These are phyloP conservation scores for Rhizophagus sp. DNA, from an alignment of 192 early-diverging fungal genomes.

Conservation along the genomic window DNA sequence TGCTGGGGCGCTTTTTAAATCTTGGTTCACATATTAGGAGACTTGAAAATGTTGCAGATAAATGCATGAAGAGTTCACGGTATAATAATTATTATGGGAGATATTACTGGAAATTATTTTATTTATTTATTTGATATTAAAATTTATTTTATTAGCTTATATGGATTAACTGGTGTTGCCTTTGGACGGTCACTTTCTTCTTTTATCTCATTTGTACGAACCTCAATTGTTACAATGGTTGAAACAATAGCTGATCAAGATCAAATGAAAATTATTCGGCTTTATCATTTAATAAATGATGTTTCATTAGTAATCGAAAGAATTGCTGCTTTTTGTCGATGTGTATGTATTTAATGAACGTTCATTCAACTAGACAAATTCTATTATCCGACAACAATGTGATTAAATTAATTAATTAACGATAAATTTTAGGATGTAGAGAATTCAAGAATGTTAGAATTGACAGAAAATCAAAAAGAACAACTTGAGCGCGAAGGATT, in stretches of 20 bases:
- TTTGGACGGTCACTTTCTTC: slow-evolving; percentile 37
- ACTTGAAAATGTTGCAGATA: slow-evolving; percentile 30
- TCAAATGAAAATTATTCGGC: slow-evolving; percentile 29
- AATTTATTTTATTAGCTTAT: slow-evolving; percentile 17
- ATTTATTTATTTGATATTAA: background rate
- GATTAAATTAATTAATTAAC: background rate
- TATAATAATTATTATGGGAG: slow-evolving; percentile 1
- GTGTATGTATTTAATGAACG: slow-evolving; percentile 12
- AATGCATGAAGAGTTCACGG: slow-evolving; percentile 25
- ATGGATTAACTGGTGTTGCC: slow-evolving; percentile 36
- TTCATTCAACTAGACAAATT: background rate
- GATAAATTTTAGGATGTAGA: slow-evolving; percentile 14
- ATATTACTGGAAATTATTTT: background rate
- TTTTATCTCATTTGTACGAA: slow-evolving; percentile 25
- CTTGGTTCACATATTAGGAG: slow-evolving; percentile 33
- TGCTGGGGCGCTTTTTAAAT: slow-evolving; percentile 12
- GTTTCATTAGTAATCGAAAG: slow-evolving; percentile 32
- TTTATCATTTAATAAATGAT: slow-evolving; percentile 34
- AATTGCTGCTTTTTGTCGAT: slow-evolving; percentile 31
- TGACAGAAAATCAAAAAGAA: slow-evolving; percentile 3
- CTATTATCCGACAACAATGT: background rate
- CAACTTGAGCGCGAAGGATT: slow-evolving; percentile 30
- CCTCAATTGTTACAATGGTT: slow-evolving; percentile 22
- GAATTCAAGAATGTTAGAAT: background rate
- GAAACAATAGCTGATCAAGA: slow-evolving; percentile 6